Percentiles rank a stretch among this genome's conserved stretches.
phyloP scores from a whole-genome alignment of 306 rosid genomes.

The Gastrolobium bilobum region DNA sequence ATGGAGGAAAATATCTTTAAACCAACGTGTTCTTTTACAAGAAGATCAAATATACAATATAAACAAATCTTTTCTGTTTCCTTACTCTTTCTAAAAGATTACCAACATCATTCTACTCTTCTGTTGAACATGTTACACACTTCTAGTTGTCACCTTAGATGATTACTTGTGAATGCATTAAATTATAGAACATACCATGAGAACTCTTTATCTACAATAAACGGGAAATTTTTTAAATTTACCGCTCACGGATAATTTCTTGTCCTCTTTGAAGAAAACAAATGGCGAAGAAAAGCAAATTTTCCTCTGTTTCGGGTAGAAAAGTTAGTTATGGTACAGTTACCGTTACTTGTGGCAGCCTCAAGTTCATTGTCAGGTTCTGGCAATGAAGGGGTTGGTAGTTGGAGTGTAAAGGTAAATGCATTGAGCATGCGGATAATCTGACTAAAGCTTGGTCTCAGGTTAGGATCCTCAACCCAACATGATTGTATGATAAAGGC shows the following conservation, averaged over 20 bases:
- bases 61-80: constrained; percentile 27
- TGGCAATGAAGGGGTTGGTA: constrained; percentile 52
- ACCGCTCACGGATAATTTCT: constrained; percentile 64
- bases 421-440: constrained; percentile 79
- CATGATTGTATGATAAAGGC: constrained; percentile 83
- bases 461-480: constrained; percentile 86
- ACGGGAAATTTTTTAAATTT: constrained; percentile 47
- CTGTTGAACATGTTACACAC: constrained; percentile 32
- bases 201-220: constrained; percentile 45
- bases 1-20: constrained; percentile 6
- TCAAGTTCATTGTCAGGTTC: constrained; percentile 54
- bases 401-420: constrained; percentile 65
- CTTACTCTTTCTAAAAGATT: constrained; percentile 36
- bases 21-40: constrained; percentile 32
- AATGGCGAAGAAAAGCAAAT: constrained; percentile 77
- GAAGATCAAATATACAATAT: constrained; percentile 23
- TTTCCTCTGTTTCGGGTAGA: constrained; percentile 72
- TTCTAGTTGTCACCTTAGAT: constrained; percentile 12
- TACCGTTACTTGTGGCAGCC: constrained; percentile 62
- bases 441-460: constrained; percentile 82
- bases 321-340: constrained; percentile 61
- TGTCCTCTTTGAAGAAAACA: constrained; percentile 74
- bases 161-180: constrained; percentile 33
- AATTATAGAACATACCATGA: constrained; percentile 14
- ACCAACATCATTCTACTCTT: constrained; percentile 40